Conservation (phyloP, 192 early-diverging fungal genomes). For the Coemansia sp. region DNA sequence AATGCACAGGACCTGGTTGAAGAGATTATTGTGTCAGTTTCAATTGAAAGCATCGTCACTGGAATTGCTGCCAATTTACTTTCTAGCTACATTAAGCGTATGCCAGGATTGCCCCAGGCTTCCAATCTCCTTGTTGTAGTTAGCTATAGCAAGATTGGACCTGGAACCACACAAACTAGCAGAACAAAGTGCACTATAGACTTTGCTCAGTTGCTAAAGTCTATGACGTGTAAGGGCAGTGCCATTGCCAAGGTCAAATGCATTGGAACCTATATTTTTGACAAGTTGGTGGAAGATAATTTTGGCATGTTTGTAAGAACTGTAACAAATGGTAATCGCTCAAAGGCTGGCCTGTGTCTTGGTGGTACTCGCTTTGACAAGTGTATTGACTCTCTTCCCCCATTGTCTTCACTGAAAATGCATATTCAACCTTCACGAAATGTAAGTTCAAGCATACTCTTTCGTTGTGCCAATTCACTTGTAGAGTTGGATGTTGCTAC, state of each 20-base stretch:
- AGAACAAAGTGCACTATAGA: neutral
- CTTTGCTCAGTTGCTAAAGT: neutral
- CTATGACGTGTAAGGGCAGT: neutral
- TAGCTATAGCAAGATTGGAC: neutral
- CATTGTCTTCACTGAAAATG: neutral
- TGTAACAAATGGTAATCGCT: neutral
- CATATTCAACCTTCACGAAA: neutral
- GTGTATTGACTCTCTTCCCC: neutral
- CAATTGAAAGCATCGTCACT: neutral
- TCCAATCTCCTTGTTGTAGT: neutral
- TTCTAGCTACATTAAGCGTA: neutral
- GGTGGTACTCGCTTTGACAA: neutral
- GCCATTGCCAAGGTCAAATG: neutral
- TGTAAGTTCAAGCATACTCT: neutral
- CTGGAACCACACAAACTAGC: neutral
- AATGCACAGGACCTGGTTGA: neutral
- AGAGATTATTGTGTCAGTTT: neutral
- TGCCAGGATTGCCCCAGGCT: neutral
- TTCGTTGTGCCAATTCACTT: neutral
- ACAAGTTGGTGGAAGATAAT: neutral
- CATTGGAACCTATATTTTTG: neutral
- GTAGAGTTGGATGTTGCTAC: neutral
- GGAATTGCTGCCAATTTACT: neutral
- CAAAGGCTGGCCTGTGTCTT: neutral
- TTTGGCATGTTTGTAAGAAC: neutral